phyloP scores from a whole-genome alignment of 1,284 basidiomycete species.

The Tetrapyrgos nigripes region DNA sequence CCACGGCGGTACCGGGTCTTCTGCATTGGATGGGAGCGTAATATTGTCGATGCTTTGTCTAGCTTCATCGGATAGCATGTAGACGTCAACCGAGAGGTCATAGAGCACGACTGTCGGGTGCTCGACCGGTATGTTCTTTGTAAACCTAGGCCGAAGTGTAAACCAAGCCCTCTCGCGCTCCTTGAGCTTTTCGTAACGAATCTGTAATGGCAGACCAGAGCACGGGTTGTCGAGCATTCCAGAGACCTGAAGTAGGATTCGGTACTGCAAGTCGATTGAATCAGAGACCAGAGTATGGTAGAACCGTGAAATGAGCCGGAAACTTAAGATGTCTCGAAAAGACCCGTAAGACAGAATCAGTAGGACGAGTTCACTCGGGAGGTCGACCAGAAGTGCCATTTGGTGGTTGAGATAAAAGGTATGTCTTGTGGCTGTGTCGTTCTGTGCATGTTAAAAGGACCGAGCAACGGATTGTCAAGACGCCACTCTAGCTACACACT shows the following conservation, averaged over 20 bases:
- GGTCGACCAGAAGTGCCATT: no score
- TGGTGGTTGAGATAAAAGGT: no score
- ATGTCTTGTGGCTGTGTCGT: no score
- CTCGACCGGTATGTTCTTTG: neutral
- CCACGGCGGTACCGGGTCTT: neutral
- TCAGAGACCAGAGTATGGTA: neutral
- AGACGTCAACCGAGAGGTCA: constrained; percentile 10
- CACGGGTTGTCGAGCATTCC: constrained; percentile 15
- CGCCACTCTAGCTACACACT: no score
- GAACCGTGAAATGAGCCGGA: constrained; percentile 1
- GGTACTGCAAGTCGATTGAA: constrained; percentile 9
- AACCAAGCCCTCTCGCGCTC: constrained; percentile 9
- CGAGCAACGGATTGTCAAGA: no score
- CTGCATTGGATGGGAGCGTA: constrained; percentile 2
- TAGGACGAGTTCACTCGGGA: no score
- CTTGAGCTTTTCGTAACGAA: constrained; percentile 1
- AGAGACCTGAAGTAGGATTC: constrained; percentile 2
- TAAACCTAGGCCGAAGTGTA: constrained; percentile 8
- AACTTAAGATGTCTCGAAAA: constrained; percentile 6
- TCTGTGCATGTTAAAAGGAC: no score
- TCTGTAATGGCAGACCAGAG: neutral
- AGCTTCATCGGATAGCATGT: constrained; percentile 6
- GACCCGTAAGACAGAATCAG: neutral
- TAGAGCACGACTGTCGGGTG: constrained; percentile 11
- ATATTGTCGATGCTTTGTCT: constrained; percentile 4